A percentile compares a stretch with the other conserved stretches of the same genome.
Conservation (phyloP, 441 rosid species). For the Adansonia rubrostipa region DNA sequence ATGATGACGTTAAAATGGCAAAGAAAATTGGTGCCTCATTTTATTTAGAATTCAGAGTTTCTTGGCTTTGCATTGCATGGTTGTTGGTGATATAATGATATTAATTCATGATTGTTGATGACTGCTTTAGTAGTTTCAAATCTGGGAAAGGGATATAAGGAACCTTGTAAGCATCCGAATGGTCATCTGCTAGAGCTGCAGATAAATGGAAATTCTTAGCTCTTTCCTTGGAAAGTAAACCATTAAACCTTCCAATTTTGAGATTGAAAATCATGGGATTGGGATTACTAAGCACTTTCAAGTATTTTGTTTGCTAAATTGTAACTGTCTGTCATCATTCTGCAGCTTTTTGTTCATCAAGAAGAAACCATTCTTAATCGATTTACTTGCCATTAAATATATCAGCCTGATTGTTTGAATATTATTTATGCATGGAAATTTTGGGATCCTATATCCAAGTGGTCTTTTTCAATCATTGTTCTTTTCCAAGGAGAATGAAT, state of each 20-base stretch:
- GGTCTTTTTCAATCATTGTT: not conserved
- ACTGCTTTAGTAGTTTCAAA: not conserved
- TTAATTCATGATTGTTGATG: constrained; percentile 14
- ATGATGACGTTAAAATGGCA: not conserved
- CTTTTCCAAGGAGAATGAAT: not conserved
- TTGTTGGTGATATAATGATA: constrained; percentile 35
- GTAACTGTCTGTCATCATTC: not conserved
- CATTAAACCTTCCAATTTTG: not conserved
- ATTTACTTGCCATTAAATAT: not conserved
- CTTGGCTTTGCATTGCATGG: constrained; percentile 31
- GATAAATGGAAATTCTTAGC: not conserved
- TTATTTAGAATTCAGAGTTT: not conserved
- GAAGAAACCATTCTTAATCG: not conserved
- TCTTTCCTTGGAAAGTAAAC: not conserved
- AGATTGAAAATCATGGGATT: not conserved
- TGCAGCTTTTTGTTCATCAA: not conserved
- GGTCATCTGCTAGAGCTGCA: not conserved
- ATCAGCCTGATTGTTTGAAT: not conserved
- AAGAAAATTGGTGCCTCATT: not conserved
- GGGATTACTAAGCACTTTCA: not conserved
- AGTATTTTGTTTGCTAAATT: not conserved
- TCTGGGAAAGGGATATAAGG: no score
- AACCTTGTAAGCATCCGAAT: no score
- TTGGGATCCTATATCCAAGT: not conserved
- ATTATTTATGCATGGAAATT: not conserved